phyloP scores from a whole-genome alignment of 139 green algal genomes.

The Micromonas pusilla region DNA sequence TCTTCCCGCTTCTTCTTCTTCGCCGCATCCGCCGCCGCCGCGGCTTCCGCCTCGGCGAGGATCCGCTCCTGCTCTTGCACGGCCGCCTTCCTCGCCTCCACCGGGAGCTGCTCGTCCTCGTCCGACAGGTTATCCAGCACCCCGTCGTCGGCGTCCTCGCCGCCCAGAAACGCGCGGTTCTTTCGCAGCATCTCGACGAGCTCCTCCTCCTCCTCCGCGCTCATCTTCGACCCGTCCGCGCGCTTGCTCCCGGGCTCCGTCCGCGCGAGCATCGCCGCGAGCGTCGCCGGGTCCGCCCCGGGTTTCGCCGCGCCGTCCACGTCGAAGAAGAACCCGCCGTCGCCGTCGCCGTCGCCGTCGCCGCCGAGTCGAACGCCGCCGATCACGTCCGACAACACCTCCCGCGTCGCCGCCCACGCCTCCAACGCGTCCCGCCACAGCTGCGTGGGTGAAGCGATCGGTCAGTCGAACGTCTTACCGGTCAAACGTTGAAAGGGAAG shows the following conservation, averaged over 20 bases:
- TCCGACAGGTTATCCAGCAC: background rate
- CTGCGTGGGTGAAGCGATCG: background rate
- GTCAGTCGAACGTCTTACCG: too few species aligned
- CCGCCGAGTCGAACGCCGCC: background rate
- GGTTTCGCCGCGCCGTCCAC: background rate
- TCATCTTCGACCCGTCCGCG: background rate
- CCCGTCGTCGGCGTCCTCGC: background rate
- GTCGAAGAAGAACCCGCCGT: conserved; percentile 7
- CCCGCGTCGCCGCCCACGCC: background rate
- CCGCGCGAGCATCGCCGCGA: background rate
- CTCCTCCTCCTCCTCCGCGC: background rate
- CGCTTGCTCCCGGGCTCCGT: background rate
- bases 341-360: too few species aligned
- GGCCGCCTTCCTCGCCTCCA: background rate
- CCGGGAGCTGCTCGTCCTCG: background rate
- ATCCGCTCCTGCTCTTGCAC: background rate
- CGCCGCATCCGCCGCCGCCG: too few species aligned
- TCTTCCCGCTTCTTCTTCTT: too few species aligned
- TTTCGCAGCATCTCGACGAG: background rate
- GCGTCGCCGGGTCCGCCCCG: too few species aligned
- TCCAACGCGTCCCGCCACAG: background rate
- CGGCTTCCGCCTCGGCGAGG: background rate
- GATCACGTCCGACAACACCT: background rate
- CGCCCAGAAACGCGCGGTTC: background rate
- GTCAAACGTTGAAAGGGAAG: too few species aligned